Percentiles rank a stretch among this genome's conserved stretches.
phyloP scores from a whole-genome alignment of 2,329 filamentous ascomycete species.

The Aspergillus ibericus region DNA sequence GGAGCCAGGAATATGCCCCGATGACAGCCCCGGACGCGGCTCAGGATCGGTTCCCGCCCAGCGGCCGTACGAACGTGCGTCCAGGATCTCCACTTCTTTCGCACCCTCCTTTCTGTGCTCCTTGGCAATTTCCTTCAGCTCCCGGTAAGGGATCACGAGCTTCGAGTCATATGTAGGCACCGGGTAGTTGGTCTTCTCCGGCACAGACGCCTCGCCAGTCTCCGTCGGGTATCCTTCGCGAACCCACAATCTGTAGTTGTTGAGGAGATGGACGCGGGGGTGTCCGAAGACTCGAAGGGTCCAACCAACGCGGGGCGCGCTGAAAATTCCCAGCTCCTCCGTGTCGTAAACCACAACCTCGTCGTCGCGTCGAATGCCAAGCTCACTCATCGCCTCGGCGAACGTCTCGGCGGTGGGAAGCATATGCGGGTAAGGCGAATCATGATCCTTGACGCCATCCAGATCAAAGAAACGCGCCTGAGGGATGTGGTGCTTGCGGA shows the following conservation, averaged over 20 bases:
- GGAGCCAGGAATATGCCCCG: conserved; percentile 88
- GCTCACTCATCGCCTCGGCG: conserved; percentile 79
- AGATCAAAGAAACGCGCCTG: conserved; percentile 94
- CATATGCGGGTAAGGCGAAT: conserved; percentile 95
- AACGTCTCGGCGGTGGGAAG: conserved; percentile 79
- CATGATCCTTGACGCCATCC: conserved; percentile 83
- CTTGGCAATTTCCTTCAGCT: conserved; percentile 73
- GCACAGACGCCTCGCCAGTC: conserved; percentile 56
- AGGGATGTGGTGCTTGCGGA: conserved; percentile 79
- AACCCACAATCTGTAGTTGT: conserved; percentile 96
- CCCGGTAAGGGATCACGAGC: conserved; percentile 77
- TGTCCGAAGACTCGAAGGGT: conserved; percentile 90
- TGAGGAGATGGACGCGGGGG: conserved; percentile 79
- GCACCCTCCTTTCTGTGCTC: conserved; percentile 79
- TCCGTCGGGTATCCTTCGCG: conserved; percentile 79
- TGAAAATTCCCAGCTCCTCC: conserved; percentile 89
- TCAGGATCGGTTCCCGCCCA: conserved; percentile 84
- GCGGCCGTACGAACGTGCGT: conserved; percentile 76
- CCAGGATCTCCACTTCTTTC: conserved; percentile 82
- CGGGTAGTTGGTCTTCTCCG: conserved; percentile 48
- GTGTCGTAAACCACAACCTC: conserved; percentile 92
- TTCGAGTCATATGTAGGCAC: conserved; percentile 58
- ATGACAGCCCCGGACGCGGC: conserved; percentile 79
- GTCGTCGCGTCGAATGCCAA: conserved; percentile 86
- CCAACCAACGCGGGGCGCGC: conserved; percentile 90